Base-by-base conservation (phyloP, 257 asterid genomes). In the Leonotis leonurus region DNA sequence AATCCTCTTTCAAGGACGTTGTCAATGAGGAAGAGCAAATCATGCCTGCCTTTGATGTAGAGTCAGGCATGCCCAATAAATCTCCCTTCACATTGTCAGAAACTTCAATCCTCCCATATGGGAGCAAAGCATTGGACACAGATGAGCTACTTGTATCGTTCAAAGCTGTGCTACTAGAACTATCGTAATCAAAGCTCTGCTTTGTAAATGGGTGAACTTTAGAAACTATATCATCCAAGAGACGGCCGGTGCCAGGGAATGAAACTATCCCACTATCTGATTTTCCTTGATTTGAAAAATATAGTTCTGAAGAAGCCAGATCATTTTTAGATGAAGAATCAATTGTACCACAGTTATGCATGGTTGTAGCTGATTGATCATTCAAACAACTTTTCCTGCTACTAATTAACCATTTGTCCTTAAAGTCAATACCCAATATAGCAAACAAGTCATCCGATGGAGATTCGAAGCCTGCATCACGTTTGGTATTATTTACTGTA, bases 381-480 rank as follows among this genome's bases (percentile, higher is more conserved):
- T 50, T 57, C 64, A 54, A 65, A 22, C 50, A 33, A 66, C 69
- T 78, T 45, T 70, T 74, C 87, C 82, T 71, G 71, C 75, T n/a
- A n/a, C n/a, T n/a, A n/a, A n/a, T n/a, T n/a, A n/a, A n/a, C n/a
- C n/a, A 65, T 55, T 80, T 84, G 64, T 73, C 78, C 72, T 80
- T 88, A 48, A 85, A 88, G 69, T 88, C 94, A 40, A 81, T 84
- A 30, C 98, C 98, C 79, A 88, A 70, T 67, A 88, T 68, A 75
- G 88, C 98, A 25, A 84, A 83, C 80, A 92, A 69, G 75, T 92
- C 98, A 44, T 89, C 90, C 0, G 84, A 61, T 22, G 43, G 72
- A 58, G 71, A 57, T 39, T 71, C 74, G 20, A 58, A 46, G 69
- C 43, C 46, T 1, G 69, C 61, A 60, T 77, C 85, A 17, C 51